Conservation (phyloP, 257 asterid species). For the Nicotiana obtusifolia region DNA sequence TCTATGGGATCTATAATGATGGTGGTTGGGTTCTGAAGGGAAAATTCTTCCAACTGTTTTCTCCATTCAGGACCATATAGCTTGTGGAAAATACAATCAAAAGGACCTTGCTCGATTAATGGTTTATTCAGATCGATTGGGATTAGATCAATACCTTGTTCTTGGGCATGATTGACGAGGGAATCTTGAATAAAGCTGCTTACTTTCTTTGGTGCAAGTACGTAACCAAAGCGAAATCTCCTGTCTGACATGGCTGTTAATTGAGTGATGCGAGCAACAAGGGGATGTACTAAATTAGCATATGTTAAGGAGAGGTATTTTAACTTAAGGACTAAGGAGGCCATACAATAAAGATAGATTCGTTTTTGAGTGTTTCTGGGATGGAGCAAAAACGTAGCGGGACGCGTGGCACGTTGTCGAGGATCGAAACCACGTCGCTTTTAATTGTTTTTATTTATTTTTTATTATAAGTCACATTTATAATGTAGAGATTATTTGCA, state of each 20-base stretch:
- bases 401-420: background rate
- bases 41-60: slow-evolving; percentile 32
- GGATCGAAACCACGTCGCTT: background rate
- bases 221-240: slow-evolving; percentile 57
- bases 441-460: background rate
- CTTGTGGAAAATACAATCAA: slow-evolving; percentile 70
- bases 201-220: slow-evolving; percentile 60
- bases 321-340: background rate
- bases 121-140: slow-evolving; percentile 40
- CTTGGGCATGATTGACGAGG: slow-evolving; percentile 40
- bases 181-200: slow-evolving; percentile 57
- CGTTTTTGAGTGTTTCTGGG: background rate
- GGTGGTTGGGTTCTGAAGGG: slow-evolving; percentile 31
- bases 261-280: background rate
- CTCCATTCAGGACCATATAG: slow-evolving; percentile 48
- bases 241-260: slow-evolving; percentile 8
- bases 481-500: too few species aligned
- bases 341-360: background rate
- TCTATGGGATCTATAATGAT: slow-evolving; percentile 53
- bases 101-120: slow-evolving; percentile 53
- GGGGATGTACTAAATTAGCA: background rate
- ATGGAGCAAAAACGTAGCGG: background rate
- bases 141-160: slow-evolving; percentile 53
- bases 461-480: too few species aligned
- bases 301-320: background rate